phyloP scores from a whole-genome alignment of 2,329 filamentous ascomycete species.

The Xylaria sp. region DNA sequence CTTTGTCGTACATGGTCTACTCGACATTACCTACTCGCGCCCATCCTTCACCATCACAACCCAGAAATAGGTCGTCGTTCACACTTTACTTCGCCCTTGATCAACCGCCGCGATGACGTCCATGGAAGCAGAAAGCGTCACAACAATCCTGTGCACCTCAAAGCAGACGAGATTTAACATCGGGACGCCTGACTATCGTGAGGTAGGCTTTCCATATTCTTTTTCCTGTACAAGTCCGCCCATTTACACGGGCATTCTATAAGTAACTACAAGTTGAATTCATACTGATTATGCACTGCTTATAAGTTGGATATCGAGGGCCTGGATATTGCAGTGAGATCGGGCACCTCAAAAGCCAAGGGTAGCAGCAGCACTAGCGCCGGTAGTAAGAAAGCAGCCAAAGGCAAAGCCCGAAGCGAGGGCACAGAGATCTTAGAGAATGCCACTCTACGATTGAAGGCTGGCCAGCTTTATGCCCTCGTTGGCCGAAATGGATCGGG shows the following conservation, averaged over 20 bases:
- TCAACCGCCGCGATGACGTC: constrained; percentile 55
- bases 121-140: constrained; percentile 61
- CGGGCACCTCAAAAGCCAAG: constrained; percentile 44
- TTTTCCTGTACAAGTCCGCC: neutral
- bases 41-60: neutral
- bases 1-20: neutral
- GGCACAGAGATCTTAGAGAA: constrained; percentile 74
- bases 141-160: constrained; percentile 70
- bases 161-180: constrained; percentile 76
- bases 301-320: constrained; percentile 75
- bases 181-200: constrained; percentile 64
- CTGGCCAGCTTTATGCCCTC: constrained; percentile 79
- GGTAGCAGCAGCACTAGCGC: neutral
- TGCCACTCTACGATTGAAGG: constrained; percentile 77
- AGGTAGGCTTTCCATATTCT: constrained; percentile 55
- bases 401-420: constrained; percentile 55
- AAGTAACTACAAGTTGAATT: neutral
- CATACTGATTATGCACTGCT: constrained; percentile 13
- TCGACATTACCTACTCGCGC: neutral
- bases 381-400: constrained; percentile 50
- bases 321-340: constrained; percentile 73
- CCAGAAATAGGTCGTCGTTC: neutral
- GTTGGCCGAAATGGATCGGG: constrained; percentile 85
- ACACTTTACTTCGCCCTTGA: neutral
- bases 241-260: neutral